Evolutionary conservation across 2,329 filamentous ascomycete species (phyloP).

Genomic region (Venturia carpophila): DNA sequence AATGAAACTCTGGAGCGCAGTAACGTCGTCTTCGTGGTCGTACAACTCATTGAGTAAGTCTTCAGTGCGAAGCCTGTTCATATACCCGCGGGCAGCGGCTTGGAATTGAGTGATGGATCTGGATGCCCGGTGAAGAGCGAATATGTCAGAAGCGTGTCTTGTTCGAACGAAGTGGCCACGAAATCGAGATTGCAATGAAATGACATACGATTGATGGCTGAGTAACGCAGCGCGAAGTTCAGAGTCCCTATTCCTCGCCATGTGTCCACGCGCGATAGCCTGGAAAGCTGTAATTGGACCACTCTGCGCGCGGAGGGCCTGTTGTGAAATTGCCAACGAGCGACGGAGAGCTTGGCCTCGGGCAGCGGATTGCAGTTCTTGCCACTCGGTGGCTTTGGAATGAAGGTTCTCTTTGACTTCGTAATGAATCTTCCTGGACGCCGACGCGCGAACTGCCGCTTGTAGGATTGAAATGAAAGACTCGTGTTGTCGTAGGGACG

Average conservation of each 20-base stretch:
- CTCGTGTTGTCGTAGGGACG: conserved; percentile 32
- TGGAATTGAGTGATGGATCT: conserved; percentile 56
- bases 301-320: conserved; percentile 28
- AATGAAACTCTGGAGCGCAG: conserved; percentile 64
- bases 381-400: conserved; percentile 15
- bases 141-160: conserved; percentile 37
- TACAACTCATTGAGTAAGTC: conserved; percentile 62
- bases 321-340: conserved; percentile 27
- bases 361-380: conserved; percentile 18
- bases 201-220: conserved; percentile 37
- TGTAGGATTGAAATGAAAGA: conserved; percentile 49
- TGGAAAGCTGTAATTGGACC: conserved; percentile 33
- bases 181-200: conserved; percentile 45
- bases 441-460: conserved; percentile 56
- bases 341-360: conserved; percentile 24
- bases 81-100: conserved; percentile 56
- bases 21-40: conserved; percentile 58
- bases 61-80: conserved; percentile 53
- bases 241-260: conserved; percentile 28
- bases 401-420: conserved; percentile 18
- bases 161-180: conserved; percentile 42
- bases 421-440: conserved; percentile 44
- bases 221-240: conserved; percentile 34
- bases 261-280: conserved; percentile 33
- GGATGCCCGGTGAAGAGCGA: conserved; percentile 51